phyloP scores from a whole-genome alignment of 345 rosid genomes.

The Citrus inodora region DNA sequence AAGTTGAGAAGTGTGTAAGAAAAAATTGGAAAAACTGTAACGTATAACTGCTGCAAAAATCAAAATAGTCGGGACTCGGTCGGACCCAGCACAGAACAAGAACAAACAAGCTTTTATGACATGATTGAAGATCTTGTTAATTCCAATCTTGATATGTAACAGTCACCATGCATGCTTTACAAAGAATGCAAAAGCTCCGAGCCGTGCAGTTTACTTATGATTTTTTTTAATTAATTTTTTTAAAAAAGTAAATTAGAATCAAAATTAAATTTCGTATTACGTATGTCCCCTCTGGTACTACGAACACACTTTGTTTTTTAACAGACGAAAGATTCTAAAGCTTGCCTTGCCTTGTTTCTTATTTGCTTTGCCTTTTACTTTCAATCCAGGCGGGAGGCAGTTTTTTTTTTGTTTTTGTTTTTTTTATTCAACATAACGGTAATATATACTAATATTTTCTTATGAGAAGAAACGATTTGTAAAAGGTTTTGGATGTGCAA shows the following conservation, averaged over 20 bases:
- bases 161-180: not conserved
- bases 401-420: too few relatives aligned
- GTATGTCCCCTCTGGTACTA: not conserved
- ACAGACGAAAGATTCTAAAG: not conserved
- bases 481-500: too few relatives aligned
- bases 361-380: not conserved
- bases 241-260: too few relatives aligned
- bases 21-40: too few relatives aligned
- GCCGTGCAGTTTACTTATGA: too few relatives aligned
- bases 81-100: not conserved
- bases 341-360: not conserved
- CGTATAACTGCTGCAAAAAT: too few relatives aligned
- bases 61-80: not conserved
- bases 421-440: not conserved
- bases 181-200: too few relatives aligned
- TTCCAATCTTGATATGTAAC: slow-evolving; percentile 34
- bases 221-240: too few relatives aligned
- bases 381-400: not conserved
- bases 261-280: not conserved
- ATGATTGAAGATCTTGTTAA: slow-evolving; percentile 24
- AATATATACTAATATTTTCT: too few relatives aligned
- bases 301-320: not conserved
- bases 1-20: too few relatives aligned
- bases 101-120: slow-evolving; percentile 10
- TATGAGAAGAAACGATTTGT: too few relatives aligned